Evolutionary conservation across 1,284 basidiomycete species (phyloP).

Genomic region (Puccinia coronata): DNA sequence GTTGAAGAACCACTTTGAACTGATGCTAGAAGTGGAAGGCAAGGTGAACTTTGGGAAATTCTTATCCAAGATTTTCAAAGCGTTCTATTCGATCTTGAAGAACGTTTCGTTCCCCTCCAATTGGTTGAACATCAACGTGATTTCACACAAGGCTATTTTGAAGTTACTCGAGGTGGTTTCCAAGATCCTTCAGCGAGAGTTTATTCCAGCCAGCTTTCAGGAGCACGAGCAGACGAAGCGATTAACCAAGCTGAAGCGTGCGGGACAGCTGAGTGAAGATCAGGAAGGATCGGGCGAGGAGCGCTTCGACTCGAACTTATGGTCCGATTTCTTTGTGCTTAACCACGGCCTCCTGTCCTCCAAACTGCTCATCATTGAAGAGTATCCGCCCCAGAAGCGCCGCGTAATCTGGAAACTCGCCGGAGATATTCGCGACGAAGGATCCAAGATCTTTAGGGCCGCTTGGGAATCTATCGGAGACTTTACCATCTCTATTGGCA

Average conservation of each 20-base stretch:
- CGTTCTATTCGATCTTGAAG: slow-evolving; percentile 76
- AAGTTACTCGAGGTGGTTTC: slow-evolving; percentile 84
- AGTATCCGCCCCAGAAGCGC: slow-evolving; percentile 90
- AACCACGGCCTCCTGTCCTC: slow-evolving; percentile 82
- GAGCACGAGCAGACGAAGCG: neutral
- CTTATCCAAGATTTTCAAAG: slow-evolving; percentile 76
- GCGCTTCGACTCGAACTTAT: slow-evolving; percentile 74
- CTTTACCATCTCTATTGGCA: slow-evolving; percentile 19
- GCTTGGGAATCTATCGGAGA: slow-evolving; percentile 82
- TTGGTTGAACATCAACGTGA: slow-evolving; percentile 89
- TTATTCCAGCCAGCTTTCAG: slow-evolving; percentile 66
- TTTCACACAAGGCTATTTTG: slow-evolving; percentile 82
- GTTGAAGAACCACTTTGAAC: slow-evolving; percentile 76
- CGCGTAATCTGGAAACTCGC: slow-evolving; percentile 93
- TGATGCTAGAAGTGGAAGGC: slow-evolving; percentile 80
- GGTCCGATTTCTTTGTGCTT: slow-evolving; percentile 79
- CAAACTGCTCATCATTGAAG: slow-evolving; percentile 87
- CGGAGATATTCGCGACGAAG: slow-evolving; percentile 90
- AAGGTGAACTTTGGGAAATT: slow-evolving; percentile 72
- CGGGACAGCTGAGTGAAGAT: slow-evolving; percentile 61
- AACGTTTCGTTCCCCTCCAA: slow-evolving; percentile 85
- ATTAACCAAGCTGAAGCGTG: neutral
- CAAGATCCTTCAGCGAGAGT: slow-evolving; percentile 73
- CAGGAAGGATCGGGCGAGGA: slow-evolving; percentile 58
- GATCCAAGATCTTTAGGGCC: slow-evolving; percentile 76